These are phyloP conservation scores for Gnaphalium uliginosum DNA, from an alignment of 129 eudicot species.

Conservation along the genomic window DNA sequence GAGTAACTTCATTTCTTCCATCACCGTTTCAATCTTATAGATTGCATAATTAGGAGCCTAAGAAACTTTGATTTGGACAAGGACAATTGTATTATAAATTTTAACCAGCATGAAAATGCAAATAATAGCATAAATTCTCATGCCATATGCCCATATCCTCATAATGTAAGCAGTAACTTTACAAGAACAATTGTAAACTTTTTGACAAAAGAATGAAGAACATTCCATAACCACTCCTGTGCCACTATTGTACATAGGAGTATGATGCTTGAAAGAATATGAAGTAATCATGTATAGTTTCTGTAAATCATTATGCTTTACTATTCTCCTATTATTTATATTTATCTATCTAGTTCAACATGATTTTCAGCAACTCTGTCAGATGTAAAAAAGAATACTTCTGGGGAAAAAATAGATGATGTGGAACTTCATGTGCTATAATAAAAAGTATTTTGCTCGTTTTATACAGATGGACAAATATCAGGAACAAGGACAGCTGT, in stretches of 20 bases:
- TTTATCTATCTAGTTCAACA: neutral
- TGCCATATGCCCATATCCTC: constrained; percentile 3
- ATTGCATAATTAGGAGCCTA: neutral
- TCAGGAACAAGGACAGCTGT: constrained; percentile 88
- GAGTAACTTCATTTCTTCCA: neutral
- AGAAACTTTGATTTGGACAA: neutral
- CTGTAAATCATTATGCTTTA: neutral
- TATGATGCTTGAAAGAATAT: constrained; percentile 1
- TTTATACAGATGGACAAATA: constrained; percentile 85
- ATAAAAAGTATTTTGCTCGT: neutral
- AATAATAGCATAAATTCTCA: neutral
- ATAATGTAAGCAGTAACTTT: neutral
- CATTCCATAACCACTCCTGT: neutral
- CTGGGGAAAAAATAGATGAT: neutral
- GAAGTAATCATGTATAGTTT: neutral
- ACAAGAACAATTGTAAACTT: neutral
- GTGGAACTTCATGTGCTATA: neutral
- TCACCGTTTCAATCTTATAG: neutral
- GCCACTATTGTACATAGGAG: neutral
- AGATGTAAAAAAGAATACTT: constrained; percentile 13
- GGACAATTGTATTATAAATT: neutral
- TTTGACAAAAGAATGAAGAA: neutral
- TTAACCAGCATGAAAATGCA: neutral
- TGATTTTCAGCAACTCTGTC: neutral
- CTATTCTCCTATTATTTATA: neutral